Evolutionary conservation across 179 eudicot species (phyloP).

Genomic region (Carnegiea gigantea): DNA sequence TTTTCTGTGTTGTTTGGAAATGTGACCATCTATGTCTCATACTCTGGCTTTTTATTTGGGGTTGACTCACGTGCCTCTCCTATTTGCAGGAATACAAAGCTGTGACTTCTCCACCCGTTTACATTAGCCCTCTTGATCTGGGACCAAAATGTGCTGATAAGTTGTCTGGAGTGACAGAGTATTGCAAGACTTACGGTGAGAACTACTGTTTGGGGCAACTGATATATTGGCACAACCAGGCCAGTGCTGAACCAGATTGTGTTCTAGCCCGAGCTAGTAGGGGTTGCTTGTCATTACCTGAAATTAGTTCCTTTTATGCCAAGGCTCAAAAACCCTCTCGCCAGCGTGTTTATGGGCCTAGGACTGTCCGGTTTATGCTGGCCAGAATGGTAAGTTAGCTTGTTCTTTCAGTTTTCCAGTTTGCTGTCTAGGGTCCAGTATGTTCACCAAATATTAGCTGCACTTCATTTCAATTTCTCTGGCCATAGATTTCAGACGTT

Average conservation of each 20-base stretch:
- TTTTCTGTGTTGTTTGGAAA: slow-evolving; percentile 9
- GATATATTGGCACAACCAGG: slow-evolving; percentile 84
- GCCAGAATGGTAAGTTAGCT: slow-evolving; percentile 70
- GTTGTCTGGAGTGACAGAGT: slow-evolving; percentile 68
- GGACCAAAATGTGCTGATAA: slow-evolving; percentile 89
- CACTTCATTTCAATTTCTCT: neutral
- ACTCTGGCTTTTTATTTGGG: neutral
- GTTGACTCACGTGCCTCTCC: neutral
- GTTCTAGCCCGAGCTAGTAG: slow-evolving; percentile 63
- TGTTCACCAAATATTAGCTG: neutral
- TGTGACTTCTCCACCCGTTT: slow-evolving; percentile 80
- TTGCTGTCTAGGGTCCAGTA: neutral
- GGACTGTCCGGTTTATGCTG: slow-evolving; percentile 73
- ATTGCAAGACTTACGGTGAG: slow-evolving; percentile 84
- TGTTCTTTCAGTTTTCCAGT: neutral
- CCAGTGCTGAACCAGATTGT: slow-evolving; percentile 84
- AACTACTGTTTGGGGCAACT: slow-evolving; percentile 95
- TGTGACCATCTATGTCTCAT: neutral
- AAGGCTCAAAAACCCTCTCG: slow-evolving; percentile 73
- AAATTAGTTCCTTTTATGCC: slow-evolving; percentile 81
- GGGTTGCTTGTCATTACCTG: slow-evolving; percentile 92
- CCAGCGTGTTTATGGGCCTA: slow-evolving; percentile 78
- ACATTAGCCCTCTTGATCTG: slow-evolving; percentile 91
- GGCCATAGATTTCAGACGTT: neutral
- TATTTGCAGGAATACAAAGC: slow-evolving; percentile 72